phyloP scores from a whole-genome alignment of 1,284 basidiomycete genomes.

The Trichosporon inkin region DNA sequence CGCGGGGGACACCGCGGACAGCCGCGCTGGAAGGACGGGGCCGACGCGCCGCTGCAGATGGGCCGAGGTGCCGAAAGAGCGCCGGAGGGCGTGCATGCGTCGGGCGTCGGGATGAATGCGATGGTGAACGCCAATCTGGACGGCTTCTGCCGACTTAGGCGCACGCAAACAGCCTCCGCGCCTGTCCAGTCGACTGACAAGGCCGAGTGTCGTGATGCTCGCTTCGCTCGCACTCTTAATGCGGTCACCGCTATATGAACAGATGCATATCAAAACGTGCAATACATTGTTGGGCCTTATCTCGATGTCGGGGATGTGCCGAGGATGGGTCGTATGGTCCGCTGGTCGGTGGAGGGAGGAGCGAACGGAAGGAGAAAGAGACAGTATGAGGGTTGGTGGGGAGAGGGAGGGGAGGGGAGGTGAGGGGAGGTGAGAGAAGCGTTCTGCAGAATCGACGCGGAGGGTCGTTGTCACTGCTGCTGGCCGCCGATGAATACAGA shows the following conservation, averaged over 20 bases:
- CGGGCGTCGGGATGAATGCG: too few species aligned
- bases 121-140: too few species aligned
- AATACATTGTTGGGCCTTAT: conserved; percentile 5
- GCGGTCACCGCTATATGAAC: neutral
- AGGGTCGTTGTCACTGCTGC: too few species aligned
- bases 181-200: too few species aligned
- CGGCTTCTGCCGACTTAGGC: too few species aligned
- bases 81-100: too few species aligned
- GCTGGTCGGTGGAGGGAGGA: neutral
- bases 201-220: too few species aligned
- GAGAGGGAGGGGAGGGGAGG: neutral
- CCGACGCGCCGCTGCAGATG: too few species aligned
- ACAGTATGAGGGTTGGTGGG: neutral
- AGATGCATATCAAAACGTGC: conserved; percentile 10
- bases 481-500: neutral
- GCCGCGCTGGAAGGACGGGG: neutral
- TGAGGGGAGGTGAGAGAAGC: too few species aligned
- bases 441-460: too few species aligned
- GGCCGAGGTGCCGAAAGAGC: too few species aligned
- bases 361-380: neutral
- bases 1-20: neutral
- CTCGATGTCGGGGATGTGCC: neutral
- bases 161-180: too few species aligned
- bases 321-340: neutral
- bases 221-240: neutral